phyloP scores from a whole-genome alignment of 768 basidiomycete species.

The Suillus cothurnatus region DNA sequence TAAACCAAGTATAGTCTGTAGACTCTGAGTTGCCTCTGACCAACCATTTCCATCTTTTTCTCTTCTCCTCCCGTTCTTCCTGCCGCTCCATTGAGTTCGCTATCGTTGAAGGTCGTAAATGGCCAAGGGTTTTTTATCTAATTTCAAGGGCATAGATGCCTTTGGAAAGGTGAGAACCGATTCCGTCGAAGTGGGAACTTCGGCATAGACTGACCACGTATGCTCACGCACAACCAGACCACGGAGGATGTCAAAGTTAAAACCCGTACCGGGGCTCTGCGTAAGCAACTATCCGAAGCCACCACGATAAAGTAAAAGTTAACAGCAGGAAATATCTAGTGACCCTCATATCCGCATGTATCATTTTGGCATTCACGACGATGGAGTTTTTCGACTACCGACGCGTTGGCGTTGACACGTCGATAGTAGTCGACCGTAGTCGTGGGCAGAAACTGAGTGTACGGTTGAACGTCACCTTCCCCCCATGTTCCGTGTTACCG shows the following conservation, averaged over 20 bases:
- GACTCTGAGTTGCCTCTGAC: not conserved
- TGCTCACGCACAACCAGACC: constrained; percentile 55
- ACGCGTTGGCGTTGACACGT: constrained; percentile 82
- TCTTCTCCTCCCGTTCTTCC: constrained; percentile 15
- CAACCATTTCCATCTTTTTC: constrained; percentile 9
- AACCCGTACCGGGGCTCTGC: constrained; percentile 89
- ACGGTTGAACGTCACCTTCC: constrained; percentile 91
- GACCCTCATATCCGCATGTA: constrained; percentile 87
- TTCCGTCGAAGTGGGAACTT: constrained; percentile 9
- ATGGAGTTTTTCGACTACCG: constrained; percentile 98
- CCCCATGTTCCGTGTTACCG: constrained; percentile 97
- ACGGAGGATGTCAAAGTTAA: constrained; percentile 99
- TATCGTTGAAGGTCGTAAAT: constrained; percentile 39
- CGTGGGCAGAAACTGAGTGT: constrained; percentile 94
- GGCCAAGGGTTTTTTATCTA: constrained; percentile 77
- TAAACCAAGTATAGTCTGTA: not conserved
- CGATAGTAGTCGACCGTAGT: constrained; percentile 92
- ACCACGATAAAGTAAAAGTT: constrained; percentile 12
- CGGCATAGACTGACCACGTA: constrained; percentile 13
- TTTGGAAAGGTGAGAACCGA: constrained; percentile 86
- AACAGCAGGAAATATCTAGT: constrained; percentile 51
- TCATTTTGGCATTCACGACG: constrained; percentile 88
- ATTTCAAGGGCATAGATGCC: constrained; percentile 92
- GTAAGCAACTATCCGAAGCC: constrained; percentile 47
- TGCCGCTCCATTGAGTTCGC: constrained; percentile 14